These are phyloP conservation scores for Ceratocystiopsis brevicomis DNA, from an alignment of 2,329 filamentous ascomycete genomes.

Conservation along the genomic window DNA sequence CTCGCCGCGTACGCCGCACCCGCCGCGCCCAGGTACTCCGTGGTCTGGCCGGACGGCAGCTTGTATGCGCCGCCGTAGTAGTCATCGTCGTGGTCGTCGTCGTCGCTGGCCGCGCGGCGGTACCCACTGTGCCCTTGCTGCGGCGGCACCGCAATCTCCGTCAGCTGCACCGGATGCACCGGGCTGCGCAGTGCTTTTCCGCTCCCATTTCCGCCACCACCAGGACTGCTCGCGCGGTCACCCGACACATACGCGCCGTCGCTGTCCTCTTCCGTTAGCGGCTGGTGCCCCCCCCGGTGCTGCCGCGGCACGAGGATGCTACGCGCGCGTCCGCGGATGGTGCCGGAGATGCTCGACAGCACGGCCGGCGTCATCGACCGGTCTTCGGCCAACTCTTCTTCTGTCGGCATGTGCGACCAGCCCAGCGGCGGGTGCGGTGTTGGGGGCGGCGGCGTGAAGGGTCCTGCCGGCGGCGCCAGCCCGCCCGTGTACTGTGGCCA, in stretches of 20 bases:
- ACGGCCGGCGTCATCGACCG: conserved; percentile 27
- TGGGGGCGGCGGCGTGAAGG: conserved; percentile 13
- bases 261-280: neutral
- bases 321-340: conserved; percentile 27
- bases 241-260: too few species aligned
- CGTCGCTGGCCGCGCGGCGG: conserved; percentile 13
- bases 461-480: conserved; percentile 13
- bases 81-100: conserved; percentile 19
- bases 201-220: too few species aligned
- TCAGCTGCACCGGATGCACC: conserved; percentile 43
- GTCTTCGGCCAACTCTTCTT: conserved; percentile 38
- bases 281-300: conserved; percentile 13
- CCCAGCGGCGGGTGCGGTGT: conserved; percentile 56
- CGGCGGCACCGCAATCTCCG: conserved; percentile 34
- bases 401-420: conserved; percentile 65
- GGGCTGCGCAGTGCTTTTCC: conserved; percentile 24
- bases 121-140: conserved; percentile 17
- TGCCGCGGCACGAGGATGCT: conserved; percentile 22
- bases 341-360: conserved; percentile 38
- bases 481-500: too few species aligned
- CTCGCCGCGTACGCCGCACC: conserved; percentile 19
- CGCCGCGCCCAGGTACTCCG: conserved; percentile 24
- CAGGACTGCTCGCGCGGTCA: too few species aligned
- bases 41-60: conserved; percentile 24
- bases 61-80: conserved; percentile 28